A percentile compares a stretch with the other conserved stretches of the same genome.
Evolutionary conservation across 306 rosid species (phyloP).

Genomic region (Malus sylvestris): DNA sequence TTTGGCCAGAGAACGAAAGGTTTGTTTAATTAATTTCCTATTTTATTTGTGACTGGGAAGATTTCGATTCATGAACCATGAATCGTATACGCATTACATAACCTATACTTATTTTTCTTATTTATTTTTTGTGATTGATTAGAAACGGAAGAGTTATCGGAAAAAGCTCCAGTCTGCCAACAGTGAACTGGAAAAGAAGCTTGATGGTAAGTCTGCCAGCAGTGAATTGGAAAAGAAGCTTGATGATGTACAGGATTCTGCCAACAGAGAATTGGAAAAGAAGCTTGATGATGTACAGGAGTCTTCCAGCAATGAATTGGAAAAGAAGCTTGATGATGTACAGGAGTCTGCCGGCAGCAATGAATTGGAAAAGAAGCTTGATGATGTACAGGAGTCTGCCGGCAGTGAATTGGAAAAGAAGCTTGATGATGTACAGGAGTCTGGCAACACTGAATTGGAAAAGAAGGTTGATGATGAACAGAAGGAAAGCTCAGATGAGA

Average conservation of each 20-base stretch:
- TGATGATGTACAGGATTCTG: conserved; percentile 30
- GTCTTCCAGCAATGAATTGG: not conserved
- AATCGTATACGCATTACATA: not conserved
- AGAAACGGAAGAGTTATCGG: conserved; percentile 44
- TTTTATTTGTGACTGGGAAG: not conserved
- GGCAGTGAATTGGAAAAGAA: conserved; percentile 5
- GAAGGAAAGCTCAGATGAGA: conserved; percentile 20
- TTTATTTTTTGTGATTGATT: not conserved
- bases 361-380: conserved; percentile 34
- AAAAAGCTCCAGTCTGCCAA: conserved; percentile 39
- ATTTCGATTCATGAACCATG: not conserved
- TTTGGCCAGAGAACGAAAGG: conserved; percentile 51
- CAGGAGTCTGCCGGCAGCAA: not conserved
- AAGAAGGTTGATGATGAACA: conserved; percentile 28
- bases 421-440: conserved; percentile 38
- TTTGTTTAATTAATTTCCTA: not conserved
- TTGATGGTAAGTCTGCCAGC: conserved; percentile 17
- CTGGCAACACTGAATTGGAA: conserved; percentile 7
- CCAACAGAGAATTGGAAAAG: not conserved
- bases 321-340: conserved; percentile 37
- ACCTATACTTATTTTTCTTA: not conserved
- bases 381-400: conserved; percentile 31
- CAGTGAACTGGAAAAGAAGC: conserved; percentile 42
- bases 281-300: conserved; percentile 25
- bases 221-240: conserved; percentile 30